phyloP scores from a whole-genome alignment of 345 rosid genomes.

The Murraya paniculata region DNA sequence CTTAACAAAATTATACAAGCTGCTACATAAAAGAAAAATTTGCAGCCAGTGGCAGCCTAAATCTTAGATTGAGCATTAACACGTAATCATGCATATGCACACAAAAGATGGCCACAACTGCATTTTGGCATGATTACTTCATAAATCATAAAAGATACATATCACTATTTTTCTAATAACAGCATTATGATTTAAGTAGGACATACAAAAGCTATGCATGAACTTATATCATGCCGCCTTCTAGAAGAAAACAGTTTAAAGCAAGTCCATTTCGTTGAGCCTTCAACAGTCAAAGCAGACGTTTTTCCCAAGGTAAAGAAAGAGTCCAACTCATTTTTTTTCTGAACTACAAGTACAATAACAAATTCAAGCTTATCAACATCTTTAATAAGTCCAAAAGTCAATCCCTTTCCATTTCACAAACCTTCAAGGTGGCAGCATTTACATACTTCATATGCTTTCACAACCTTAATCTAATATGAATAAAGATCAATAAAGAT shows the following conservation, averaged over 20 bases:
- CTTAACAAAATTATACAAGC: background rate
- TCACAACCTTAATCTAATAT: background rate
- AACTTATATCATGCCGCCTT: background rate
- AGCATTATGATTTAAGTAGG: background rate
- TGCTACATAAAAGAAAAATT: background rate
- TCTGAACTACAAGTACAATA: background rate
- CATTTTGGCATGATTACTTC: background rate
- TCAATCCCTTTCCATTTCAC: background rate
- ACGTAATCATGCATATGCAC: background rate
- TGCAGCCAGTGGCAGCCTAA: background rate
- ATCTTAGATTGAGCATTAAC: background rate
- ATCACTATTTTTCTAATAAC: background rate
- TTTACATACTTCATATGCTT: background rate
- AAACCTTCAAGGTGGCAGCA: background rate
- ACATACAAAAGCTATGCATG: background rate
- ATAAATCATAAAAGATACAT: background rate
- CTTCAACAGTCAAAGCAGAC: background rate
- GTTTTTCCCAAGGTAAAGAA: background rate
- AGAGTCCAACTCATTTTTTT: background rate
- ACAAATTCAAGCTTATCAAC: background rate
- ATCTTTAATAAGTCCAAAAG: background rate
- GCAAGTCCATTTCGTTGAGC: background rate
- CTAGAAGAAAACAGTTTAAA: background rate
- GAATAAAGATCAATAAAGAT: background rate
- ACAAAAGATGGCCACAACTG: background rate